A percentile compares a stretch with the other conserved stretches of the same genome.
Conservation (phyloP, 768 basidiomycete species). For the Rubroboletus satanas region DNA sequence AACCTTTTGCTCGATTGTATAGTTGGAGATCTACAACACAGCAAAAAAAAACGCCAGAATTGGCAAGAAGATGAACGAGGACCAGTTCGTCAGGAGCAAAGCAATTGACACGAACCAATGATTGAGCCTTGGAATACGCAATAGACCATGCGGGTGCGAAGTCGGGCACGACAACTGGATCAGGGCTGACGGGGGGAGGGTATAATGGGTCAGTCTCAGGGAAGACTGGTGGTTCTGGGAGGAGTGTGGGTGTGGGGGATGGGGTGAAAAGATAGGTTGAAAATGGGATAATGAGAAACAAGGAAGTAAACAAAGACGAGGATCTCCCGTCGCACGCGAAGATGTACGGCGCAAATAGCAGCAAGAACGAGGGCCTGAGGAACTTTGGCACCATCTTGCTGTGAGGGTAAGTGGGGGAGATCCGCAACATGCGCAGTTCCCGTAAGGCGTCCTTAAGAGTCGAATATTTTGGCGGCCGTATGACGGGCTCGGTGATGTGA, state of each 20-base stretch:
- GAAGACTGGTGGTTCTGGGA: slow-evolving; percentile 50
- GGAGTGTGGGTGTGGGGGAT: slow-evolving; percentile 57
- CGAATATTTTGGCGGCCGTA: neutral
- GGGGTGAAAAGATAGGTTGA: slow-evolving; percentile 48
- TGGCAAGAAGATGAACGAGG: neutral
- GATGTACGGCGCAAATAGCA: slow-evolving; percentile 10
- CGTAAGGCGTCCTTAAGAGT: slow-evolving; percentile 1
- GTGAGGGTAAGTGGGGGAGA: neutral
- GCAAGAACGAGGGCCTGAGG: slow-evolving; percentile 10
- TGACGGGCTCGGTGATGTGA: slow-evolving; percentile 1
- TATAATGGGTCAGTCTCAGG: slow-evolving; percentile 50
- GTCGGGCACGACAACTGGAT: slow-evolving; percentile 40
- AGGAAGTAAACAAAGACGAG: neutral
- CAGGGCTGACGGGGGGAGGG: slow-evolving; percentile 52
- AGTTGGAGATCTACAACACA: slow-evolving; percentile 38
- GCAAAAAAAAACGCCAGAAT: slow-evolving; percentile 1
- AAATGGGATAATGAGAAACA: slow-evolving; percentile 35
- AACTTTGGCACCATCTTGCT: slow-evolving; percentile 18
- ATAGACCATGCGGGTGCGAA: slow-evolving; percentile 51
- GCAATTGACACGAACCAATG: slow-evolving; percentile 38
- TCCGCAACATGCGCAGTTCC: neutral
- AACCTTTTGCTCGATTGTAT: slow-evolving; percentile 62
- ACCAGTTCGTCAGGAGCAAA: neutral
- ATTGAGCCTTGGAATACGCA: slow-evolving; percentile 57
- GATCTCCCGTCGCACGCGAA: neutral